phyloP scores from a whole-genome alignment of 257 asterid species.

The Ballota nigra region DNA sequence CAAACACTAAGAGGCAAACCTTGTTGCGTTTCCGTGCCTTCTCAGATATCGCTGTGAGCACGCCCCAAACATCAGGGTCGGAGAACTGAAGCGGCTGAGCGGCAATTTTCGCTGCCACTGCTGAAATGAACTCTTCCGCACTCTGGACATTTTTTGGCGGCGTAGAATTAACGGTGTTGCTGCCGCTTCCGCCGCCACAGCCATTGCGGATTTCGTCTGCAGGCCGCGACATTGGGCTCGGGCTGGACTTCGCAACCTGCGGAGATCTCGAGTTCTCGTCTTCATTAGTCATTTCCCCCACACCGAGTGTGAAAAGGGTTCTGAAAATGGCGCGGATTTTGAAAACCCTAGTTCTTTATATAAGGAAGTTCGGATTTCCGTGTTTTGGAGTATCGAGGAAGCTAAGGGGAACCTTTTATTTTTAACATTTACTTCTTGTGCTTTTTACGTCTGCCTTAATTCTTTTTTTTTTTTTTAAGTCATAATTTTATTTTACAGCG shows the following conservation, averaged over 20 bases:
- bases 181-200: slow-evolving; percentile 11
- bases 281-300: slow-evolving; percentile 44
- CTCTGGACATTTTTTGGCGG: slow-evolving; percentile 30
- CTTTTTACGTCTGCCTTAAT: not conserved
- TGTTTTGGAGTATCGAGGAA: slow-evolving; percentile 28
- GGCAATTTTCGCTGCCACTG: slow-evolving; percentile 73
- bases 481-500: not conserved
- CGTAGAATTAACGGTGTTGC: slow-evolving; percentile 24
- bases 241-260: slow-evolving; percentile 30
- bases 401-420: slow-evolving; percentile 15
- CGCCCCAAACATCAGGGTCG: slow-evolving; percentile 94
- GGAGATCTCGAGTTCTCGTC: slow-evolving; percentile 37
- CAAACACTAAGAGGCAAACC: slow-evolving; percentile 34
- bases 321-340: slow-evolving; percentile 53
- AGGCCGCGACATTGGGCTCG: slow-evolving; percentile 23
- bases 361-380: not conserved
- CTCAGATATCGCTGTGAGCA: slow-evolving; percentile 91
- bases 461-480: not conserved
- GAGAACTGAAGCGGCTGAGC: slow-evolving; percentile 76
- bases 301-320: slow-evolving; percentile 29
- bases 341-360: slow-evolving; percentile 51
- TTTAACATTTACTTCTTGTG: not conserved
- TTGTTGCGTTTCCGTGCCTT: slow-evolving; percentile 83
- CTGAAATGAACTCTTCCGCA: slow-evolving; percentile 48
- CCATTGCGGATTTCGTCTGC: slow-evolving; percentile 17